Evolutionary conservation across 306 rosid species (phyloP), one percentile per base, ranked within the genome.

Genomic region (Cajanus cajan): DNA sequence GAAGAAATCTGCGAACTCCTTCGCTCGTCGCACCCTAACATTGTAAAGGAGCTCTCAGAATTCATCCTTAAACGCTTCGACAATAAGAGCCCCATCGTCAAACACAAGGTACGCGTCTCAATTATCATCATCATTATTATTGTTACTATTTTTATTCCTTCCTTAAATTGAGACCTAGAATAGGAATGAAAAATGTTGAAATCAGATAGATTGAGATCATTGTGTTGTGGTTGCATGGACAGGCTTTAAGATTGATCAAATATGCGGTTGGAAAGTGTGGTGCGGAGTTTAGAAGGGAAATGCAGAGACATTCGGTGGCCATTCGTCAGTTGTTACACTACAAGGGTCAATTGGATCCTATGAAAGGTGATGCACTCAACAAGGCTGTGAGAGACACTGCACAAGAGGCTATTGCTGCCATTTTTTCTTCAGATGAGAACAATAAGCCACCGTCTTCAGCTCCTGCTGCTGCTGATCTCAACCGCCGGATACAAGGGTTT

Each of bases 211-310:
- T 61, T 28, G 21, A 7, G 21, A 61, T 61, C 9, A 61, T 14
- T 14, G 33, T 6, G 39, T 25, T 58, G 14, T n/a, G 10, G 5
- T 57, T 57, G 64, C 22, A 45, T 22, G n/a, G 64, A 71, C 91
- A 96, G 98, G 94, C 97, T 74, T 82, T 96, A 40, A 90, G 99
- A 78, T 90, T 96, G 94, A 96, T 93, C 47, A 96, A 93, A 79
- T 96, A 96, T 72, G 73, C 84, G 1, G 93, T 96, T 84, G 98
- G 90, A 31, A 96, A 96, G 84, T 91, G 98, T 63, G 99, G 99
- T 80, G 92, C 85, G 54, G 99, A 96, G 87, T 96, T 96, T 83
- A 86, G 96, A 88, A 96, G 96, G 85, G 99, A 96, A 88, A 91
- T 96, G 96, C 99, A 96, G 71, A 64, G 71, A 10, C 71, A 64